Base-by-base conservation (phyloP, 306 rosid genomes). In the Psophocarpus tetragonolobus region DNA sequence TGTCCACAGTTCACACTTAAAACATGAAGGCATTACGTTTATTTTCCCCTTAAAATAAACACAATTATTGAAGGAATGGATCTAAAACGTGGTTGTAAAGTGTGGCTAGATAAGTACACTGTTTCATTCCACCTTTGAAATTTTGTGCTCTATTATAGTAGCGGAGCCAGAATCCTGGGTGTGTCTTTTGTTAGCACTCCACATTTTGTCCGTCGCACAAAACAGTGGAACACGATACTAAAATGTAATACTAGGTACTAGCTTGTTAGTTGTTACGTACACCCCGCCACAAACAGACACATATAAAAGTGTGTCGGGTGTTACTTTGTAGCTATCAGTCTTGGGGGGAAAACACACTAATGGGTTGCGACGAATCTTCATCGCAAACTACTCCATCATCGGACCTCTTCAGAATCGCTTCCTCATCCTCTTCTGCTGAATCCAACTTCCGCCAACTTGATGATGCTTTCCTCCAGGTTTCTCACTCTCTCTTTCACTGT, bases 381-480 rank as follows among this genome's bases (percentile, higher is more conserved):
- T 63, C 81, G 68, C 75, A 71, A 56, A 65, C 51, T 20, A 65
- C 75, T 60, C 38, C 13, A 2, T 54, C 84, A 3, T 13, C 79
- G 20, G 33, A 79, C 33, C 74, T 73, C 8, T 48, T 68, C 13
- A 50, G 24, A 68, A 66, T 65, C 8, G 30, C 57, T 18, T 65
- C 76, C 0, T 66, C 83, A 13, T 20, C 82, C 23, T 60, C 87
- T 0, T 81, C 80, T 38, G 48, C 78, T 1, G 77, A 68, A 79
- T 87, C 90, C 51, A 85, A 68, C 85, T 87, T 84, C 30, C 88
- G 91, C 1, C 71, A 87, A 65, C 83, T 87, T 4, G 91, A 87
- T 6, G 88, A 87, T 47, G 91, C 88, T 51, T 87, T 85, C 82
- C 86, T 87, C 4, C 91, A 87, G 91, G 91, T 87, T 70, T 41